Conservation (phyloP, 371 early-diverging fungal species). For the Apophysomyces variabilis region DNA sequence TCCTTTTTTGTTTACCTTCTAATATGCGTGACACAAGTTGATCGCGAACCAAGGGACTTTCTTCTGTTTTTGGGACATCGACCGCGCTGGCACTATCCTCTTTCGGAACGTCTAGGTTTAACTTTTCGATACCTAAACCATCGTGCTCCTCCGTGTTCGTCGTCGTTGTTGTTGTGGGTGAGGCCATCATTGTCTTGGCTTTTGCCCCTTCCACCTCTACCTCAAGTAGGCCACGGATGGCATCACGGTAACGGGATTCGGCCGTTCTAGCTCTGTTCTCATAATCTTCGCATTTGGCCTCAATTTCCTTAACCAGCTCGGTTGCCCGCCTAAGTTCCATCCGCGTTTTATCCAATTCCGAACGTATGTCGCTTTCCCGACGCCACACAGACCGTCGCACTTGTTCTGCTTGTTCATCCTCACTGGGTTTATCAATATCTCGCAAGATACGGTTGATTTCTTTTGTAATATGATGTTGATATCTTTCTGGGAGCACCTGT, state of each 20-base stretch:
- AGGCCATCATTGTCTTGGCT: neutral
- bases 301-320: slow-evolving; percentile 36
- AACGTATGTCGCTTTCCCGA: slow-evolving; percentile 50
- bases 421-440: slow-evolving; percentile 64
- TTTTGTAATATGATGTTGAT: slow-evolving; percentile 80
- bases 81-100: slow-evolving; percentile 2
- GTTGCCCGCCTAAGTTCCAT: slow-evolving; percentile 28
- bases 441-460: slow-evolving; percentile 87
- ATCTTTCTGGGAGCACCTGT: slow-evolving; percentile 75
- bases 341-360: slow-evolving; percentile 46
- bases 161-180: too few species aligned
- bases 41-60: slow-evolving; percentile 30
- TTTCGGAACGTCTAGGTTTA: slow-evolving; percentile 6
- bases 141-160: neutral
- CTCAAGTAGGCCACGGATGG: slow-evolving; percentile 36
- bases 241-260: slow-evolving; percentile 46
- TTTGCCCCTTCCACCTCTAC: slow-evolving; percentile 12
- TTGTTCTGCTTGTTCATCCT: slow-evolving; percentile 39
- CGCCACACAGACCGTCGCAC: slow-evolving; percentile 56
- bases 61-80: slow-evolving; percentile 7
- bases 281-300: slow-evolving; percentile 39
- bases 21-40: slow-evolving; percentile 48
- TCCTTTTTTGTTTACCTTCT: slow-evolving; percentile 30
- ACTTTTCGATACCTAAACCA: slow-evolving; percentile 9
- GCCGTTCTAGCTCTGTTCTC: slow-evolving; percentile 34